Percentiles rank a stretch among this genome's conserved stretches.
phyloP scores from a whole-genome alignment of 345 rosid genomes.

The rapeseed (Brassica napus) region Da-Ae NC_063452.1:1562501-1563000 shows the following conservation, averaged over 20 bases:
- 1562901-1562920: slow-evolving; percentile 44
- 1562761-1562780: slow-evolving; percentile 21
- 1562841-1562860: slow-evolving; percentile 41
- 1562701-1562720: slow-evolving; percentile 1
- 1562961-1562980: slow-evolving; percentile 42
- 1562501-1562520: slow-evolving; percentile 21
- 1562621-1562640: neutral
- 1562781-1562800: slow-evolving; percentile 37
- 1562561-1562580: neutral
- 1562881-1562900: slow-evolving; percentile 2
- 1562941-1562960: slow-evolving; percentile 53
- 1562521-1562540: slow-evolving; percentile 5
- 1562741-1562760: neutral
- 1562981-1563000: slow-evolving; percentile 49
- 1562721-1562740: neutral
- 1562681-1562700: slow-evolving; percentile 27
- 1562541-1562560: slow-evolving; percentile 2
- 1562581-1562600: neutral
- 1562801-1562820: neutral
- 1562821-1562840: slow-evolving; percentile 34
- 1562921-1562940: slow-evolving; percentile 63
- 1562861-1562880: slow-evolving; percentile 13
- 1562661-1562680: slow-evolving; percentile 11
- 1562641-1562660: slow-evolving; percentile 2
- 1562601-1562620: neutral